Conservation (phyloP, 805 yeast genomes). For the Ogataea degrootiae region DNA sequence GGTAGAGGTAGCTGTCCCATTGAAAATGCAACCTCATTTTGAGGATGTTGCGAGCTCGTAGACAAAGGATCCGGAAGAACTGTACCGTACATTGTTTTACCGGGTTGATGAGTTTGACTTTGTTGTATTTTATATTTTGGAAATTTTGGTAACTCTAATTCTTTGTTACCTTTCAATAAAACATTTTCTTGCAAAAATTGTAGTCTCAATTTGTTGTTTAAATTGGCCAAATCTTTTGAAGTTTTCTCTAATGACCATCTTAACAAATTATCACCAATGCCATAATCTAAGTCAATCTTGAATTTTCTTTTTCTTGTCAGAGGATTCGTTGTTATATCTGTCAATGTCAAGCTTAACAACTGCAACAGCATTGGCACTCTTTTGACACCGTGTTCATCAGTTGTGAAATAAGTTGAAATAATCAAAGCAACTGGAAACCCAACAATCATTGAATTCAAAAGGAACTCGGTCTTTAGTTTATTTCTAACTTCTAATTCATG, state of each 20-base stretch:
- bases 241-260: conserved; percentile 77
- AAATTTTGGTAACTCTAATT: conserved; percentile 33
- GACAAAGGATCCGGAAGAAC: conserved; percentile 1
- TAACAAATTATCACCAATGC: conserved; percentile 72
- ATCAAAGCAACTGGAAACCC: conserved; percentile 74
- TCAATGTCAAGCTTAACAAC: conserved; percentile 61
- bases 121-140: conserved; percentile 27
- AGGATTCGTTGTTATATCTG: conserved; percentile 41
- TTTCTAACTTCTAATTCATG: conserved; percentile 22
- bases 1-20: not conserved
- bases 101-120: not conserved
- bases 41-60: not conserved
- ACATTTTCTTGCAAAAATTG: conserved; percentile 41
- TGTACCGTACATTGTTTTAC: conserved; percentile 1
- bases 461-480: conserved; percentile 20
- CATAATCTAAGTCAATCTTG: conserved; percentile 80
- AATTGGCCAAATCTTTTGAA: conserved; percentile 61
- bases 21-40: not conserved
- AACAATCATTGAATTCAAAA: conserved; percentile 50
- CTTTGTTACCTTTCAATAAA: conserved; percentile 17
- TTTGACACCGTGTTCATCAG: conserved; percentile 70
- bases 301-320: conserved; percentile 42
- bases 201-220: conserved; percentile 66
- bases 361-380: conserved; percentile 81
- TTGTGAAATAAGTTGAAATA: conserved; percentile 66